Evolutionary conservation across 805 yeast species (phyloP).

Genomic region (Clavispora vitiphila): DNA sequence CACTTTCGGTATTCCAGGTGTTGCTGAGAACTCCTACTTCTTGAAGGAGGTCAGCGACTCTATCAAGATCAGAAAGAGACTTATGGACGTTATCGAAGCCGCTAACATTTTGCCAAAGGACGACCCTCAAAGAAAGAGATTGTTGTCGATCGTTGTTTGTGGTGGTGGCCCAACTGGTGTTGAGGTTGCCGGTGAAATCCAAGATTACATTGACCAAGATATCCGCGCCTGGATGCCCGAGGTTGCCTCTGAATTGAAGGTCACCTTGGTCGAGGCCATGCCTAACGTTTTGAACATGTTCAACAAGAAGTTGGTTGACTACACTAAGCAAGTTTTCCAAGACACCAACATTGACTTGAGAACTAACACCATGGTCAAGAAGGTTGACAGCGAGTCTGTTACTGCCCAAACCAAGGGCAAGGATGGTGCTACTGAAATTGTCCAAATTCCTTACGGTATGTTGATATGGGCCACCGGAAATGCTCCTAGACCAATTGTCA

Average conservation of each 20-base stretch:
- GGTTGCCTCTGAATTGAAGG: conserved; percentile 74
- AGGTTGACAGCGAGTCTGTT: conserved; percentile 68
- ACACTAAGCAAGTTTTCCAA: conserved; percentile 74
- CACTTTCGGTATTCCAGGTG: conserved; percentile 94
- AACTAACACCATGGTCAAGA: conserved; percentile 84
- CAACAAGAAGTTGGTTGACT: conserved; percentile 62
- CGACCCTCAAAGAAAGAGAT: conserved; percentile 76
- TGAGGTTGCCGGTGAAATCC: conserved; percentile 93
- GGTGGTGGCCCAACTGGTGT: conserved; percentile 99
- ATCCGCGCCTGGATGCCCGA: conserved; percentile 84
- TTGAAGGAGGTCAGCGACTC: conserved; percentile 89
- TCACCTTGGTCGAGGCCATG: conserved; percentile 83
- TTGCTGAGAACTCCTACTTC: conserved; percentile 79
- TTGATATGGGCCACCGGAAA: conserved; percentile 98
- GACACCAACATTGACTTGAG: conserved; percentile 64
- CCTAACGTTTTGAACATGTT: conserved; percentile 82
- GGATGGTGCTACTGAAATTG: conserved; percentile 57
- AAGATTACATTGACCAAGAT: conserved; percentile 91
- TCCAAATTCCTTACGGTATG: conserved; percentile 81
- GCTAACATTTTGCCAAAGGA: conserved; percentile 74
- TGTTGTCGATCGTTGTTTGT: conserved; percentile 84
- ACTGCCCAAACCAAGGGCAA: conserved; percentile 59
- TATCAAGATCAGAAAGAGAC: conserved; percentile 70
- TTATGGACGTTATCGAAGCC: conserved; percentile 85
- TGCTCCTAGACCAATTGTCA: conserved; percentile 74